Base-by-base conservation (phyloP, 179 eudicot species). In the Nepenthes alata region DNA sequence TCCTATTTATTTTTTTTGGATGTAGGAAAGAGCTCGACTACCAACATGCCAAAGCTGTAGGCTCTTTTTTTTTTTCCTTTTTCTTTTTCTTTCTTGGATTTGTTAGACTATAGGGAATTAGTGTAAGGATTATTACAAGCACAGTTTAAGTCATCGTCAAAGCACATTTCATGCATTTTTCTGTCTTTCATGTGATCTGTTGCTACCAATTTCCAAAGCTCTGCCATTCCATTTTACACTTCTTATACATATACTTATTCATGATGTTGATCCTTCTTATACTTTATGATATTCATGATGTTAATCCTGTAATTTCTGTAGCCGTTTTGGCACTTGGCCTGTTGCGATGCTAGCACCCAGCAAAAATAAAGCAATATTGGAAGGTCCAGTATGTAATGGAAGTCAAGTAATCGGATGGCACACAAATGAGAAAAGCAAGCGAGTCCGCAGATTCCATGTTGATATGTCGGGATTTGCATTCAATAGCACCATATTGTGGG, bases 271-370 rank as follows among this genome's bases (percentile, higher is more conserved):
- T 41, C 6, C 45, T 7, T 41, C 6, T 41, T 41, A 4, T 25
- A 25, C 25, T 25, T 25, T 25, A 25, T 25, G 25, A 25, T 41
- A 7, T 41, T 7, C 5, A 41, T 7, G 5, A 4, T 41, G 5
- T 41, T 41, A 7, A 41, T 41, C 6, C 45, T 7, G 5, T 63
- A 37, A 56, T 62, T n/a, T 53, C 41, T 59, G 5, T 71, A 91
- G 96, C 71, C 98, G 89, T 64, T 91, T 91, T 77, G 98, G 96
- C 78, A 91, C 96, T 35, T 91, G 98, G 98, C 98, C 98, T 54
- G 95, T 91, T 71, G 98, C 83, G 44, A 91, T 89, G 96, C 85
- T 91, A 66, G 84, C 86, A 47, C 88, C 81, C 68, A 77, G 87
- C 68, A 91, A 91, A 81, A 83, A 62, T 72, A 89, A 86, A 78